Base-by-base conservation (phyloP, 2,329 filamentous ascomycete genomes). In the Hirsutella thompsonii region DNA sequence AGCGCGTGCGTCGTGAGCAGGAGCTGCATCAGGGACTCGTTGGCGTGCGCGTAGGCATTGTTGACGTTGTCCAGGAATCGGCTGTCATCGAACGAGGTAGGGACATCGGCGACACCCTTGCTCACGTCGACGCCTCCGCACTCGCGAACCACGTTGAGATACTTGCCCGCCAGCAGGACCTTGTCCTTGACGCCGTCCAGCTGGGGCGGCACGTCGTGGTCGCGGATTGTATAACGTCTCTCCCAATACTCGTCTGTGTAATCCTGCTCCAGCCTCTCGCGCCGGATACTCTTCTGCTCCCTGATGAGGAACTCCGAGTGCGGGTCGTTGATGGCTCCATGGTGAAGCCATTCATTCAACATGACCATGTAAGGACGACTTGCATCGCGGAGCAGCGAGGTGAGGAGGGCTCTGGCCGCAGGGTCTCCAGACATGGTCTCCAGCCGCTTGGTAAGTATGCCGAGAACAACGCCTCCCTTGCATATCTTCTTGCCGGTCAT, bases 171-270 rank as follows among this genome's bases (percentile, higher is more conserved):
- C 28, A 98, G 71, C 2, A 98, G 70, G 2, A 96, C 90, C 61
- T 95, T 95, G 50, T 94, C 89, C 57, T 92, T 92, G 49, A 96
- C 83, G 21, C 76, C 79, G 56, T 92, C 83, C 4, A 98, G 74
- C 56, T 98, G 92, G 8, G 90, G 89, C 3, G 92, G 92, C 1
- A 96, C 81, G 45, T 94, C 84, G 38, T 86, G 79, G 46, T 94
- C 87, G 44, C 92, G 81, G 47, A 98, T 83, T 4, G 92, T 96
- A 57, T 98, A 98, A 47, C 92, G 76, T 55, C 94, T 87, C 59
- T 98, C 92, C 92, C 92, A 98, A 60, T 98, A 98, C 55, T 98
- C 92, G 58, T 98, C 92, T 0, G 90, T 98, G 55, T 96, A 98
- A 59, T 98, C 92, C 56, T 94, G 82, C 55, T 96, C 88, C 3